Evolutionary conservation across 805 yeast species (phyloP).

Genomic region (Yarrowia sp.): DNA sequence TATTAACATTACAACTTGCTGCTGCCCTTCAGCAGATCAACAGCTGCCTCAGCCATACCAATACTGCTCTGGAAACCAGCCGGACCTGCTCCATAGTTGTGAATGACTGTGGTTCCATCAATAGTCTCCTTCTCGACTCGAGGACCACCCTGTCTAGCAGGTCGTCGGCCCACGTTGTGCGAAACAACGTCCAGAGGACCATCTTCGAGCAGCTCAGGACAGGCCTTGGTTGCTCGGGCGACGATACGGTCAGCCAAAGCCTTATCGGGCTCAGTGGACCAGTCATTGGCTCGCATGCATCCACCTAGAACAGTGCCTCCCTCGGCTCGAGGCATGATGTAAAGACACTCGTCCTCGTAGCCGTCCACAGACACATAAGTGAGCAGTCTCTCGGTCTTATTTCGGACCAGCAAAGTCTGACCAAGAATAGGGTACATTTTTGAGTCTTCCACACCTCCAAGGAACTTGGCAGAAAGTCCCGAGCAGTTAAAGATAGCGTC

Average conservation of each 20-base stretch:
- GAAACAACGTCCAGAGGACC: slow-evolving; percentile 50
- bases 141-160: slow-evolving; percentile 71
- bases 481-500: slow-evolving; percentile 68
- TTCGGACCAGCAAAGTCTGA: slow-evolving; percentile 40
- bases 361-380: slow-evolving; percentile 8
- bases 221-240: slow-evolving; percentile 51
- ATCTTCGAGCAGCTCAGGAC: slow-evolving; percentile 40
- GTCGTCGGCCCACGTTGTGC: slow-evolving; percentile 72
- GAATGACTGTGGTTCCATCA: slow-evolving; percentile 48
- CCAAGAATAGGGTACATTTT: slow-evolving; percentile 72
- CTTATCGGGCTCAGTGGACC: slow-evolving; percentile 57
- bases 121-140: slow-evolving; percentile 56
- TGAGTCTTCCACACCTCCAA: slow-evolving; percentile 65
- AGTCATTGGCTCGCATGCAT: slow-evolving; percentile 59
- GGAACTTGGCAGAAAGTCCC: slow-evolving; percentile 61
- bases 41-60: slow-evolving; percentile 54
- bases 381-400: slow-evolving; percentile 11
- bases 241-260: slow-evolving; percentile 60
- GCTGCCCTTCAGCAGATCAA: slow-evolving; percentile 29
- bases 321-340: slow-evolving; percentile 25
- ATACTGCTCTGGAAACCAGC: slow-evolving; percentile 73
- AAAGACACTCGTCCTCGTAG: slow-evolving; percentile 7
- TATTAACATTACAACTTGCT: not conserved
- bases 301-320: slow-evolving; percentile 59
- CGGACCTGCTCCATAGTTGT: slow-evolving; percentile 76